Base-by-base conservation (phyloP, 208 protist genomes). In the Balamuthia mandrillaris region DNA sequence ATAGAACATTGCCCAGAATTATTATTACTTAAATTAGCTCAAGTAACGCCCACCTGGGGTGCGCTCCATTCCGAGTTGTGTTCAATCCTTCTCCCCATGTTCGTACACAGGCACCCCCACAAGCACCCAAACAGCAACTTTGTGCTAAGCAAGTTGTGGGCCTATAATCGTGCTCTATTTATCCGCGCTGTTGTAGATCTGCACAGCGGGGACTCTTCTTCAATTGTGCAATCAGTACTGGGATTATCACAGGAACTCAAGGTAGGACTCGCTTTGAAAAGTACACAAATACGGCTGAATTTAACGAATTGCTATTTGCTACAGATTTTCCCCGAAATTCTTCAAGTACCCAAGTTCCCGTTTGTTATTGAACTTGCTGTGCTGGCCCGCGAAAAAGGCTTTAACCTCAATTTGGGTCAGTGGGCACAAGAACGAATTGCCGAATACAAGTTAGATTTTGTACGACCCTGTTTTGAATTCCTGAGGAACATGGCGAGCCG, bases 361-460 rank as follows among this genome's bases (percentile, higher is more conserved):
- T 94, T 95, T 37, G 47, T 87, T n/a, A 90, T 95, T 66, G 91
- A 95, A 27, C 81, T 95, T 14, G 92, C 91, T 16, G 58, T 58
- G 0, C 86, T 94, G n/a, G 91, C 92, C 12, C 61, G 91, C 65
- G 92, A 94, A 27, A n/a, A n/a, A n/a, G n/a, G n/a, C n/a, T n/a
- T n/a, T n/a, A 88, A 90, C 39, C 85, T 95, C 31, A 92, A 94
- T 51, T 81, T 95, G 14, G 92, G 92, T 37, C 86, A 84, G 79
- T 93, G 90, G 92, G 42, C 92, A 6, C 61, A 87, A 35, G 89
- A 92, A 14, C 49, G 79, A 14, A 72, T 90, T n/a, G 81, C 56
- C 29, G 58, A 81, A 37, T n/a, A 84, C 70, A 24, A 87, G 21
- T 12, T 88, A 27, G 47, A 65, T 21, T 74, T 60, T 24, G 29